Base-by-base conservation (phyloP, 306 rosid species). In the Coriaria nepalensis region DNA sequence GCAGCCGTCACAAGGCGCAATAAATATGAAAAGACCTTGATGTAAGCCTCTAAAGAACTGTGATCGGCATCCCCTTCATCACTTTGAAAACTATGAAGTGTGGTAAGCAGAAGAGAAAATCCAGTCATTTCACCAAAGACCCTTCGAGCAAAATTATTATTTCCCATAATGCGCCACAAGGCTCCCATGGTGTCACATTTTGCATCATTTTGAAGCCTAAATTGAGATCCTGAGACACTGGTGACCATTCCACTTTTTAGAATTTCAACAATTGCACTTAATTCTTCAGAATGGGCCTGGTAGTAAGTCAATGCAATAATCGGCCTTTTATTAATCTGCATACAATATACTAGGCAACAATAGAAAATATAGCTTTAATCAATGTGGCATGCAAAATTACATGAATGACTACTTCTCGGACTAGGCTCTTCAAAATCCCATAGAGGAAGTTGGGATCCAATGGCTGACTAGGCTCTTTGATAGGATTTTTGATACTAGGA, bases 111-210 rank as follows among this genome's bases (percentile, higher is more conserved):
- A 68, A 92, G 94, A 67, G 99, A 86, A 70, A 92, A 92, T 44
- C 99, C 96, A 34, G 99, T 92, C 55, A 87, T 83, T 71, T 92
- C 99, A 37, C 99, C 99, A 60, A 92, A 92, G 57, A 82, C 75
- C 68, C 83, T 80, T 72, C 76, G 88, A 37, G 96, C 83, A 42
- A 83, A 65, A 65, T 49, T 67, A 67, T 86, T 92, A 64, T 74
- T 83, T 63, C 85, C 96, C 70, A 92, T 55, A 63, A 86, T 73
- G 12, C 96, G 88, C 93, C 94, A 86, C 53, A 92, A 55, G 56
- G 80, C 66, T 61, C 99, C 99, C 96, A 92, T 75, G 35, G 76
- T 80, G 60, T 92, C 99, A 62, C 99, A 92, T 67, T 74, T 86
- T 43, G 99, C 99, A 62, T 82, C 96, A 71, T 64, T 48, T 14